These are phyloP conservation scores for Colletotrichum chlorophyti DNA, from an alignment of 2,329 filamentous ascomycete genomes.

Conservation along the genomic window DNA sequence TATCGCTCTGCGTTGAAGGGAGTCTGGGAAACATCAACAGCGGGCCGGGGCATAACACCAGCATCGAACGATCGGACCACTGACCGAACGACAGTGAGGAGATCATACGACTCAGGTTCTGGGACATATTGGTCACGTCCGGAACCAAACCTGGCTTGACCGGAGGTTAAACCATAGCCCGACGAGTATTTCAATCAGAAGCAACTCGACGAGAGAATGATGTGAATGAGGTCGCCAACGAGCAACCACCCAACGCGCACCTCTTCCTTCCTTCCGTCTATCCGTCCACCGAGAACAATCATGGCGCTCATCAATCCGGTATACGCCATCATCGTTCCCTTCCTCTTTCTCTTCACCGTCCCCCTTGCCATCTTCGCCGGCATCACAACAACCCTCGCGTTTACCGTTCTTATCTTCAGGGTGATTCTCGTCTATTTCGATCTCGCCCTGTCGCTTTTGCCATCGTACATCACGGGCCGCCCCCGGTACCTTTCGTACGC, in stretches of 20 bases:
- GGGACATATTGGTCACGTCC: constrained; percentile 12
- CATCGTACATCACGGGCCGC: constrained; percentile 57
- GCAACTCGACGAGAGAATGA: constrained; percentile 9
- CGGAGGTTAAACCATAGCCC: constrained; percentile 5
- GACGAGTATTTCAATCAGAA: constrained; percentile 1
- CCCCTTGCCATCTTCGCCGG: constrained; percentile 69
- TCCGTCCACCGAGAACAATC: constrained; percentile 19
- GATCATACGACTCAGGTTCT: constrained; percentile 26
- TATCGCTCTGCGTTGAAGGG: constrained; percentile 1
- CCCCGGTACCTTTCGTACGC: constrained; percentile 38
- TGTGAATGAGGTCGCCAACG: constrained; percentile 1
- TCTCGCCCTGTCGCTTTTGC: constrained; percentile 63
- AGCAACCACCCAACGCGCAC: background rate
- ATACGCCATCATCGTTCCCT: constrained; percentile 64
- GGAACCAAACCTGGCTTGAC: background rate
- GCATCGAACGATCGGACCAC: constrained; percentile 27
- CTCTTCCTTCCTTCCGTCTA: background rate
- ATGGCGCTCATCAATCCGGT: constrained; percentile 63
- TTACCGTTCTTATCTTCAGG: constrained; percentile 66
- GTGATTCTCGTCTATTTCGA: constrained; percentile 69
- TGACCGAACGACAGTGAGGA: constrained; percentile 22
- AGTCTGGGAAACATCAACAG: constrained; percentile 3
- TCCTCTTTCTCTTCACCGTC: constrained; percentile 67
- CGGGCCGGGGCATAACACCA: constrained; percentile 16
- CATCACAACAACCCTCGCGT: constrained; percentile 68